Evolutionary conservation across 345 rosid genomes (phyloP), one percentile per base, ranked within the genome.

Genomic region (Ceriops zippeliana): DNA sequence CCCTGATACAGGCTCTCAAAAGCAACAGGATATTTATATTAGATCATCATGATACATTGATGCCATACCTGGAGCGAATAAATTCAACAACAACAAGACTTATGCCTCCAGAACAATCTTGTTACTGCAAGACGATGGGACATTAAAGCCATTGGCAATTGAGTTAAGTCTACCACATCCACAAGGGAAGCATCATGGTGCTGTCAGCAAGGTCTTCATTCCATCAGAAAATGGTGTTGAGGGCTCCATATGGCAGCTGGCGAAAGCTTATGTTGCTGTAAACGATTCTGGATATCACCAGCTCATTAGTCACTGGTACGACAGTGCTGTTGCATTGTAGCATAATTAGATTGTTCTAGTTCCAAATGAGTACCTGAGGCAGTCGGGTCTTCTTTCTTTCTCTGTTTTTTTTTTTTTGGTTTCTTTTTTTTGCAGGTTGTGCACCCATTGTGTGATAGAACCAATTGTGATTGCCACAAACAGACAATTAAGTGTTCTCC

Each of bases 211-310:
- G 76, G 80, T 93, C 68, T 93, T 85, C 75, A 90, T 85, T 37
- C 96, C 96, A 0, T 89, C 86, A 37, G 85, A 83, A 59, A 27
- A 78, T 2, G 95, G 90, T 0, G 70, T 86, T 4, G 89, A 81
- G 70, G 85, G 86, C 62, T 80, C 90, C 0, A 72, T 93, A 56
- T 93, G 98, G 98, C 90, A 90, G 69, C 86, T 93, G 58, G 97
- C 97, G 46, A 90, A 93, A 78, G 97, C 98, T 70, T 93, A 93
- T 20, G 95, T 78, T 4, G 90, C 91, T 21, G 92, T 90, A 59
- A 93, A 83, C 60, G 97, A 93, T 79, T 90, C 98, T 2, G 95
- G 97, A 72, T 89, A 86, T 70, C 98, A 93, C 71, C 97, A 90
- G 76, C 97, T 93, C 62, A 68, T 93, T 72, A 85, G 95, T 81